Conservation (phyloP, 352 stramenopile species). For the Phytophthora ramorum region DNA sequence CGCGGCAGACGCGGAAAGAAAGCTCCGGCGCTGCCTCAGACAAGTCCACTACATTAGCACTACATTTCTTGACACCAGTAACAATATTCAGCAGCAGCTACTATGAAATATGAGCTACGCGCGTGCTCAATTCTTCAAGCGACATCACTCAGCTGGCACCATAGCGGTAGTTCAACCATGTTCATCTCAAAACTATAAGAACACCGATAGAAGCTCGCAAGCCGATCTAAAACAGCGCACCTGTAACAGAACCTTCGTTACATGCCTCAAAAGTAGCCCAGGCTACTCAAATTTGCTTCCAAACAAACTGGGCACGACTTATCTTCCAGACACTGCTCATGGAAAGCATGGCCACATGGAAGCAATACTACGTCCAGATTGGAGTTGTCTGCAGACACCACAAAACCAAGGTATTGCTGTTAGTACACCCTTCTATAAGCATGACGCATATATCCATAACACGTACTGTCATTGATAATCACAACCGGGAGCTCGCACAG, state of each 20-base stretch:
- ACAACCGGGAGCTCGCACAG: constrained; percentile 83
- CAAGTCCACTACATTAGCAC: constrained; percentile 32
- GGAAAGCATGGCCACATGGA: constrained; percentile 84
- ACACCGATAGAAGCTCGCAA: not conserved
- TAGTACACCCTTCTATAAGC: constrained; percentile 3
- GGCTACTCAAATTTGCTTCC: constrained; percentile 53
- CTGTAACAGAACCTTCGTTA: not conserved
- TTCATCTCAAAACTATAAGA: constrained; percentile 4
- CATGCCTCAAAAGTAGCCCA: constrained; percentile 45
- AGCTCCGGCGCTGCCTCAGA: constrained; percentile 22
- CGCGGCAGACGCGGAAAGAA: constrained; percentile 80
- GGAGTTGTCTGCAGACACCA: constrained; percentile 56
- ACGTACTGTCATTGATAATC: constrained; percentile 79
- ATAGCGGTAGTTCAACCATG: not conserved
- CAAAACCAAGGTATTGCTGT: not conserved
- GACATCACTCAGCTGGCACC: constrained; percentile 2
- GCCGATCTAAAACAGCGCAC: constrained; percentile 7
- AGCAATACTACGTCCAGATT: constrained; percentile 83
- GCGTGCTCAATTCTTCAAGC: not conserved
- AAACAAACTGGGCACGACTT: constrained; percentile 75
- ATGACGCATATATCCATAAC: constrained; percentile 9
- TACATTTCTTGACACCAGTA: constrained; percentile 17
- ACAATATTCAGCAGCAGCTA: constrained; percentile 32
- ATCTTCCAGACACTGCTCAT: constrained; percentile 69
- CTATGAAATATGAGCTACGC: constrained; percentile 10